Base-by-base conservation (phyloP, 2,329 filamentous ascomycete genomes). In the Orbilia javanica region DNA sequence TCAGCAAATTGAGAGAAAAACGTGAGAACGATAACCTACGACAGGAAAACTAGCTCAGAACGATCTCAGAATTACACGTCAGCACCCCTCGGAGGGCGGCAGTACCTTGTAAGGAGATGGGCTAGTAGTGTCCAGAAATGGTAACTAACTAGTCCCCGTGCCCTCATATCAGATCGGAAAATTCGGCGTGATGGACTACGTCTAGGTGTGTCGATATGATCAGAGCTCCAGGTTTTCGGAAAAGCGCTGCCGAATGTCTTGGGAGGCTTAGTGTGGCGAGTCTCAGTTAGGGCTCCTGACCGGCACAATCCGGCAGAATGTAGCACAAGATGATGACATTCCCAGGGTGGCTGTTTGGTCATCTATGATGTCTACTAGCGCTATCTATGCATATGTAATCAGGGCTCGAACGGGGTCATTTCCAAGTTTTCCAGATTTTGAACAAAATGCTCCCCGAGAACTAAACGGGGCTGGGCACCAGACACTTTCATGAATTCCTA, bases 271-370 rank as follows among this genome's bases (percentile, higher is more conserved):
- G 69, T 57, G 60, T 66, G 39, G 60, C 69, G 15, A 50, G 20
- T 34, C 27, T 25, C 15, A n/a, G 48, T 44, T 55, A 36, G 52
- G 50, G 65, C 66, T 64, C 44, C 55, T 36, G 69, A 73, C 69
- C 69, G 69, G 69, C 53, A 50, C 50, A 18, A 46, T 25, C 60
- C 69, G 60, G n/a, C n/a, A n/a, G 69, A 52, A 57, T 72, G 53
- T 34, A 11, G 15, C 22, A 15, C 20, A 15, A 36, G 34, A 62
- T 57, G 53, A 62, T 52, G 25, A n/a, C 52, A 70, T 70, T 70
- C 53, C 36, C 27, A 10, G n/a, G 15, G 34, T 70, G 39, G 66
- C 66, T 44, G 15, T 44, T 29, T n/a, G 22, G 48, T 27, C 25
- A 52, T 44, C 15, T 44, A n/a, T n/a, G n/a, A n/a, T n/a, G n/a